Evolutionary conservation across 164 flowering plant genomes (phyloP), one percentile per base, ranked within the genome.

Genomic region (Platanus orientalis): DNA sequence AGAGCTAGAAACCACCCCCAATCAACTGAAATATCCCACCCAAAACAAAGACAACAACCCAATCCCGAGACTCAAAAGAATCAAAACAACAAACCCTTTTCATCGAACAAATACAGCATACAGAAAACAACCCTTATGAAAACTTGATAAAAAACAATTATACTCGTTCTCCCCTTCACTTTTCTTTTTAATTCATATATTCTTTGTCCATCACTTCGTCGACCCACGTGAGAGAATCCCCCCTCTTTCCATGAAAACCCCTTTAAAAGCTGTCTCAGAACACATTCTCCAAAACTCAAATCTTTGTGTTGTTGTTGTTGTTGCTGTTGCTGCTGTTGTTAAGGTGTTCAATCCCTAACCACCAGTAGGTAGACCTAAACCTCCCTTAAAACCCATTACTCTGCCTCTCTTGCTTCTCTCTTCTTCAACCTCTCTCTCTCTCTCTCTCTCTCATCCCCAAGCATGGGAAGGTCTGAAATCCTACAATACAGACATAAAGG

Each of bases 351-450:
- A 78, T 81, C 85, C 62, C 72, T 84, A 86, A 86, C 91, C 3
- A 88, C 89, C 95, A 81, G 95, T 84, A 79, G 91, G 91, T 88
- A 58, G 88, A 88, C 89, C 95, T 85, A 82, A 87, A 84, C 78
- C 83, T 76, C 75, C 28, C 81, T 73, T 79, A 76, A 86, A 83
- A 81, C 87, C 71, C 69, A 51, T 26, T 47, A n/a, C 61, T 58
- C 52, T 42, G 40, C 65, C 75, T 55, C 53, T 30, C 54, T 53
- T 64, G 65, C 34, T 44, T 62, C 48, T 60, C 47, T 52, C 40
- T 27, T 57, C 61, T 6, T 62, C 65, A 45, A 58, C 34, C 57
- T 26, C 29, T 34, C 59, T 60, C 32, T 70, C 74, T 65, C 60
- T 71, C 75, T 69, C 71, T 52, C 40, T 66, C 64, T 60, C 58